phyloP scores from a whole-genome alignment of 768 basidiomycete species.

The Aureoboletus auriporus region DNA sequence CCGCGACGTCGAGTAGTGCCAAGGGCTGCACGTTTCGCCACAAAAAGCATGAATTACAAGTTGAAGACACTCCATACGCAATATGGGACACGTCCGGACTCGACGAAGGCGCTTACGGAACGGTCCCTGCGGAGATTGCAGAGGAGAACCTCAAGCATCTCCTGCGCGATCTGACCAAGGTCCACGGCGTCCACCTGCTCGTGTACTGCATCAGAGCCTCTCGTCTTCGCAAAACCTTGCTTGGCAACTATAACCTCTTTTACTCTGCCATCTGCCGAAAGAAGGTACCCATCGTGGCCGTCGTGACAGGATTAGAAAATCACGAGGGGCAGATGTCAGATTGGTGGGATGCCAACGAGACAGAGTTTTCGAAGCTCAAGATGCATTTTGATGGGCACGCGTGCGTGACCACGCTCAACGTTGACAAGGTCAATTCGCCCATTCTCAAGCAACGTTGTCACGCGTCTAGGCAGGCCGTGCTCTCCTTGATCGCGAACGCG shows the following conservation, averaged over 20 bases:
- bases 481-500: constrained; percentile 15
- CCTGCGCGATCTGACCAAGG: constrained; percentile 21
- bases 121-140: constrained; percentile 27
- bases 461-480: constrained; percentile 22
- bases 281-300: constrained; percentile 34
- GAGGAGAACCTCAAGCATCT: constrained; percentile 22
- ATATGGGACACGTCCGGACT: constrained; percentile 40
- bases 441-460: constrained; percentile 24
- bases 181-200: constrained; percentile 28
- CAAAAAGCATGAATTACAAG: constrained; percentile 21
- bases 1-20: constrained; percentile 30
- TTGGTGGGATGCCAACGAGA: constrained; percentile 33
- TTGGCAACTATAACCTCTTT: constrained; percentile 38
- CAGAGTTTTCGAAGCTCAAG: constrained; percentile 23
- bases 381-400: constrained; percentile 35
- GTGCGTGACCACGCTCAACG: constrained; percentile 36
- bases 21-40: constrained; percentile 34
- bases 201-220: constrained; percentile 32
- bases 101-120: constrained; percentile 32
- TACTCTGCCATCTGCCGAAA: constrained; percentile 32
- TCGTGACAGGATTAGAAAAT: constrained; percentile 38
- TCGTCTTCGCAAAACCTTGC: constrained; percentile 23
- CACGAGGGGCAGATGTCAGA: constrained; percentile 25
- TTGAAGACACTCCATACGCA: constrained; percentile 21
- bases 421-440: constrained; percentile 27